phyloP scores from a whole-genome alignment of 441 rosid genomes.

The Pelargonium cotyledonis region DNA sequence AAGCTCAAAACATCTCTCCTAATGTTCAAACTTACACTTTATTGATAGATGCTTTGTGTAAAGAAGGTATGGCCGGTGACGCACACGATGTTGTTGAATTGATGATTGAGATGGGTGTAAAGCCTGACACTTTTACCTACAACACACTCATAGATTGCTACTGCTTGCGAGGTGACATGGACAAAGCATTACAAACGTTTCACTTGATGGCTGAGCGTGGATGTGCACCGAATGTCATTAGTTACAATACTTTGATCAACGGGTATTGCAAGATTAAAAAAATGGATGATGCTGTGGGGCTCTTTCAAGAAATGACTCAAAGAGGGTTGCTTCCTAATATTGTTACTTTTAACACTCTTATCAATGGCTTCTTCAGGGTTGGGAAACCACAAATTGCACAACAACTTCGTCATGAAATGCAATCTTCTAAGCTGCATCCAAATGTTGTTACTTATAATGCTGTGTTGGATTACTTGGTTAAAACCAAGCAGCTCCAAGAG shows the following conservation, averaged over 20 bases:
- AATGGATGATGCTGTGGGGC: background rate
- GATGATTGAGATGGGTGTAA: conserved; percentile 24
- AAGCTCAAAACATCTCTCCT: background rate
- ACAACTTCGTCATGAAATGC: background rate
- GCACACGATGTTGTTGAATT: conserved; percentile 18
- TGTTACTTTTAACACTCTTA: conserved; percentile 4
- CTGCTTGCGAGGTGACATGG: background rate
- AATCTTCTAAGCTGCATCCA: background rate
- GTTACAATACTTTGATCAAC: background rate
- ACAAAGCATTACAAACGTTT: background rate
- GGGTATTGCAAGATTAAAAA: background rate
- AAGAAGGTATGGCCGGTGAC: conserved; percentile 22
- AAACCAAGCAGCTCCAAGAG: background rate
- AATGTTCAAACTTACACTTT: background rate
- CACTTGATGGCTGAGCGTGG: background rate
- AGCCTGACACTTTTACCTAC: conserved; percentile 21
- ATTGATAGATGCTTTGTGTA: conserved; percentile 29
- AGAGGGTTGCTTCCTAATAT: background rate
- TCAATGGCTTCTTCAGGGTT: background rate
- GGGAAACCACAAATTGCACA: background rate
- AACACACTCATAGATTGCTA: conserved; percentile 10
- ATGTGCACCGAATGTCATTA: background rate
- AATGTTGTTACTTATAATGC: background rate
- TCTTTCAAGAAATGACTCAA: background rate
- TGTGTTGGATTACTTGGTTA: background rate